Conservation (phyloP, 192 early-diverging fungal species). For the Haplosporangium gracile region DNA sequence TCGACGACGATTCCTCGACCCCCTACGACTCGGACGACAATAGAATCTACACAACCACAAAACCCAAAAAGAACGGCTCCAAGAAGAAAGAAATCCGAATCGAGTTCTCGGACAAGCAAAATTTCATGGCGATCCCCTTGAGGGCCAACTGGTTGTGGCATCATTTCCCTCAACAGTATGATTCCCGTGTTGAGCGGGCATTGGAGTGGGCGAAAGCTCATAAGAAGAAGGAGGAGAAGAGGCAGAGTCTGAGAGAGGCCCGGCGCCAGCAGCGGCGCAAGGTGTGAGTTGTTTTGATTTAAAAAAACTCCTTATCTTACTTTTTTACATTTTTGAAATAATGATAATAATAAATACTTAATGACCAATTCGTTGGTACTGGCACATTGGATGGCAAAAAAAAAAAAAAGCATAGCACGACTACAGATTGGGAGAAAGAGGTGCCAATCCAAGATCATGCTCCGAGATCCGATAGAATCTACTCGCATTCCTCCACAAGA, state of each 20-base stretch:
- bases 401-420: neutral
- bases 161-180: constrained; percentile 61
- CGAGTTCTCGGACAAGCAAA: constrained; percentile 48
- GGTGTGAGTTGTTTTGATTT: neutral
- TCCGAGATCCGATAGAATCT: constrained; percentile 48
- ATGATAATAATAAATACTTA: neutral
- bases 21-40: constrained; percentile 19
- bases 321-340: neutral
- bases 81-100: constrained; percentile 58
- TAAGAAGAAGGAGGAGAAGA: constrained; percentile 30
- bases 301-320: neutral
- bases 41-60: constrained; percentile 30
- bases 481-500: constrained; percentile 51
- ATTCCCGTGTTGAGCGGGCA: constrained; percentile 44
- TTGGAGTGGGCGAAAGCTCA: constrained; percentile 45
- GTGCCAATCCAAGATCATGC: constrained; percentile 16
- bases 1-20: neutral
- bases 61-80: constrained; percentile 37
- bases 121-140: constrained; percentile 54
- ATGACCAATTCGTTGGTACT: neutral
- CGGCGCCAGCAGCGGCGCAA: neutral
- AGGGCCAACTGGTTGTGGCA: constrained; percentile 59
- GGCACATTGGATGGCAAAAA: neutral
- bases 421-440: constrained; percentile 3
- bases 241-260: constrained; percentile 2